These are phyloP conservation scores for Cryptococcus sp. DNA, from an alignment of 1,284 basidiomycete genomes.

Conservation along the genomic window DNA sequence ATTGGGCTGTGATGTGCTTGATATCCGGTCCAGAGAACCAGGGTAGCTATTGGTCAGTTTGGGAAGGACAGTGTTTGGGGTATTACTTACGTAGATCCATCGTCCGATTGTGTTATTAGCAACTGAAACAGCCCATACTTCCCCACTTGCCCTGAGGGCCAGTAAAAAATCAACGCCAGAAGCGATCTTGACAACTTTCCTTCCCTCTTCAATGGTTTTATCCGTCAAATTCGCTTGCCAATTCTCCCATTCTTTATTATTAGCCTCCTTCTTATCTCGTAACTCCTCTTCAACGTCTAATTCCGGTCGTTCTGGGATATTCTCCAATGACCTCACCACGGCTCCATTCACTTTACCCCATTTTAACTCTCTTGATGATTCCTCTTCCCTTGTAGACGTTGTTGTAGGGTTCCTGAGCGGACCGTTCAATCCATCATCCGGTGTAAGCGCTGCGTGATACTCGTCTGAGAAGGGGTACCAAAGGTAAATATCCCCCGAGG, in stretches of 20 bases:
- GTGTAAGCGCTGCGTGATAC: constrained; percentile 35
- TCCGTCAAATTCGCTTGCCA: constrained; percentile 53
- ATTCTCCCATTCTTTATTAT: constrained; percentile 50
- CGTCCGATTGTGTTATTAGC: constrained; percentile 8
- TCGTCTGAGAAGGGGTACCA: constrained; percentile 60
- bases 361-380: constrained; percentile 17
- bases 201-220: constrained; percentile 37
- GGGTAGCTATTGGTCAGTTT: constrained; percentile 26
- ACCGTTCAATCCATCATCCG: constrained; percentile 47
- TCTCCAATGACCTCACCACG: constrained; percentile 16
- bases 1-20: constrained; percentile 76
- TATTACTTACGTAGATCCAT: constrained; percentile 70
- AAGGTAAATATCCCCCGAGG: constrained; percentile 63
- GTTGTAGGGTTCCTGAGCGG: constrained; percentile 7
- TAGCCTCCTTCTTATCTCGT: constrained; percentile 22
- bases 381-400: constrained; percentile 34
- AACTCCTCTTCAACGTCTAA: constrained; percentile 50
- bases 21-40: constrained; percentile 39
- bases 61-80: background rate
- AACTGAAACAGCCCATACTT: constrained; percentile 37
- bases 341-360: constrained; percentile 34
- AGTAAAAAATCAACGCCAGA: constrained; percentile 63
- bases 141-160: constrained; percentile 58
- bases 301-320: constrained; percentile 28
- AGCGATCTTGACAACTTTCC: constrained; percentile 69